Evolutionary conservation across 139 green algal species (phyloP).

Genomic region (Chlorella sp.): DNA sequence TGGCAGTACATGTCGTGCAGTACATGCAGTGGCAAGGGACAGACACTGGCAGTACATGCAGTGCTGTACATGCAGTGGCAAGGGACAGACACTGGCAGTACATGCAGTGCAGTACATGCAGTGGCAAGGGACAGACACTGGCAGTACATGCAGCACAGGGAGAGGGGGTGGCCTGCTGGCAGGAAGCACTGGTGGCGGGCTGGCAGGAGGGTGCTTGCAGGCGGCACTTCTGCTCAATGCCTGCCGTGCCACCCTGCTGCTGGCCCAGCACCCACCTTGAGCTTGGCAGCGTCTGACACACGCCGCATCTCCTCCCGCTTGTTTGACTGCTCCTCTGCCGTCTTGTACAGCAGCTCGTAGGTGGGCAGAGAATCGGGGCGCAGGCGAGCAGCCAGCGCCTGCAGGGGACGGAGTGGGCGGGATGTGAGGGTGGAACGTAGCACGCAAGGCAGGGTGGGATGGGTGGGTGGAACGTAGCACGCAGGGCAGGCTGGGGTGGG

Average conservation of each 20-base stretch:
- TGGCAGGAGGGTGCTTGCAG: not conserved
- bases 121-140: no score
- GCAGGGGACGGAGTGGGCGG: not conserved
- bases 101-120: no score
- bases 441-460: no score
- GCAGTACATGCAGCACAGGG: no score
- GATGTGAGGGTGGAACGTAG: no score
- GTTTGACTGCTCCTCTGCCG: slow-evolving; percentile 25
- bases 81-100: no score
- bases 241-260: not conserved
- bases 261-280: not conserved
- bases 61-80: no score
- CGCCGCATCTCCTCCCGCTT: slow-evolving; percentile 36
- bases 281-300: slow-evolving; percentile 23
- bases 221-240: not conserved
- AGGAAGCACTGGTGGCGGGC: not conserved
- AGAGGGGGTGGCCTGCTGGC: not conserved
- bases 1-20: no score
- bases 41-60: no score
- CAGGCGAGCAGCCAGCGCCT: slow-evolving; percentile 58
- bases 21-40: no score
- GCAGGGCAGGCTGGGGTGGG: no score
- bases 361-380: slow-evolving; percentile 48
- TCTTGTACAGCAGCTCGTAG: slow-evolving; percentile 59
- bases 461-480: no score